These are phyloP conservation scores for Pyrus bretschneideri DNA, from an alignment of 306 rosid species.

Conservation along the genomic window DNA sequence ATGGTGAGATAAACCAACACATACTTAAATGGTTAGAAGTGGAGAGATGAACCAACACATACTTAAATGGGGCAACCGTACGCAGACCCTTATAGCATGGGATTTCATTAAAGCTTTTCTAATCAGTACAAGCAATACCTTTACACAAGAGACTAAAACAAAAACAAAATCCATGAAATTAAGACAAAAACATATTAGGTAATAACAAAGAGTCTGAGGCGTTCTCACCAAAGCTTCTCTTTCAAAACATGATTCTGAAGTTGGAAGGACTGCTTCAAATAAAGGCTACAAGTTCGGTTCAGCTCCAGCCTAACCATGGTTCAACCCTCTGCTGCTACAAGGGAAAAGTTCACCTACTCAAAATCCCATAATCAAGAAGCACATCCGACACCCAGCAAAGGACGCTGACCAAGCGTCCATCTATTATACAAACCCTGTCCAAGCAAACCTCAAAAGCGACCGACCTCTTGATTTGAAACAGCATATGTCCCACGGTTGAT, in stretches of 20 bases:
- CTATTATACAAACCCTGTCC: background rate
- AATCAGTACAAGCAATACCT: background rate
- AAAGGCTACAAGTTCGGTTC: background rate
- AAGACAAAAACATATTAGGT: background rate
- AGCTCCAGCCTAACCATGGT: background rate
- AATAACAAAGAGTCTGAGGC: background rate
- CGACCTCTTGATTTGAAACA: constrained; percentile 30
- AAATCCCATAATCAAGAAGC: background rate
- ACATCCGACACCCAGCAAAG: background rate
- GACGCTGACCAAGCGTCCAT: background rate
- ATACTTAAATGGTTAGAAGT: background rate
- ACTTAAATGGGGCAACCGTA: too few species aligned
- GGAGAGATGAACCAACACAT: background rate
- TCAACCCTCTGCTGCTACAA: background rate
- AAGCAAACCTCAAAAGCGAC: constrained; percentile 35
- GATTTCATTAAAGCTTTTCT: background rate
- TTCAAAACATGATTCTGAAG: background rate
- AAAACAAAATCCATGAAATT: background rate
- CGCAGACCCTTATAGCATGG: background rate
- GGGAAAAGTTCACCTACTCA: background rate
- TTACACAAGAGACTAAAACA: background rate
- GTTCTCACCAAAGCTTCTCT: background rate
- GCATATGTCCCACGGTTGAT: constrained; percentile 46
- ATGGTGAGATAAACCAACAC: background rate
- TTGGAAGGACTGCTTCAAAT: background rate